Percentiles rank a stretch among this genome's conserved stretches.
These are phyloP conservation scores for Nemania serpens DNA, from an alignment of 2,329 filamentous ascomycete species.

Conservation along the genomic window DNA sequence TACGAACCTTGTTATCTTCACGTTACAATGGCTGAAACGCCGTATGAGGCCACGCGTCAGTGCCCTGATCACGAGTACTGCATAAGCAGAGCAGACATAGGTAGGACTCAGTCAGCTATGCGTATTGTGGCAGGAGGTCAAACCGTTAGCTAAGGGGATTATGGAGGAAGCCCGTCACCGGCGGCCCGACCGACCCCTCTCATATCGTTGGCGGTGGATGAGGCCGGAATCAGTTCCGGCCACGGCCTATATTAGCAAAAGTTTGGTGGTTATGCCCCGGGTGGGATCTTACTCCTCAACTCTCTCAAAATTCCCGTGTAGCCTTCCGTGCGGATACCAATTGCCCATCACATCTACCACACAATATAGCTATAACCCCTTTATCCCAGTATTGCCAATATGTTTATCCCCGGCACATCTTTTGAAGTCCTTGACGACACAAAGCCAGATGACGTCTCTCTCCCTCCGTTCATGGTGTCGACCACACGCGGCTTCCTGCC, in stretches of 20 bases:
- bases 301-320: constrained; percentile 6
- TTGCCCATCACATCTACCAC: neutral
- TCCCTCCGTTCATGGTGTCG: constrained; percentile 80
- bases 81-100: neutral
- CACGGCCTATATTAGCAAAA: constrained; percentile 39
- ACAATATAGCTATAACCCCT: neutral
- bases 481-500: constrained; percentile 76
- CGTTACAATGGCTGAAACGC: too few relatives aligned
- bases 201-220: constrained; percentile 23
- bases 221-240: constrained; percentile 44
- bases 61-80: neutral
- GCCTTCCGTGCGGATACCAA: neutral
- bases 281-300: constrained; percentile 1
- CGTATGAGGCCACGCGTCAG: neutral
- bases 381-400: constrained; percentile 18
- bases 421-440: constrained; percentile 69
- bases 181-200: constrained; percentile 29
- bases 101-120: constrained; percentile 6
- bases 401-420: constrained; percentile 38
- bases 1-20: neutral
- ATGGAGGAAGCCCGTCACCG: constrained; percentile 10
- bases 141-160: constrained; percentile 11
- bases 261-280: constrained; percentile 26
- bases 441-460: constrained; percentile 62
- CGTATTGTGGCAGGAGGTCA: neutral